Base-by-base conservation (phyloP, 2,329 filamentous ascomycete genomes). In the Fusarium tanahbumbuense region DNA sequence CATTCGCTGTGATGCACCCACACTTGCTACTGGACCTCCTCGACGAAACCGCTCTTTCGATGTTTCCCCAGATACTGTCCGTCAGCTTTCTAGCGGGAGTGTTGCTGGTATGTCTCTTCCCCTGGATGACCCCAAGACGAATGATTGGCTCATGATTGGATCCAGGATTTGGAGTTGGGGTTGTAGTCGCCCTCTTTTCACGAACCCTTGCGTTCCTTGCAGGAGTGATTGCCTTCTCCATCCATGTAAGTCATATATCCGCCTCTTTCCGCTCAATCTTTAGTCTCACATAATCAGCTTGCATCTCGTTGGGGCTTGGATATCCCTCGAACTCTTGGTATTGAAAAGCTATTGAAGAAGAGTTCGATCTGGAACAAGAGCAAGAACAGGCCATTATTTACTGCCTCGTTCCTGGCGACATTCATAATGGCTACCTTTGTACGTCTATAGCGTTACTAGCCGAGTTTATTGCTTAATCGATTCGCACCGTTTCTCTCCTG, bases 401-500 rank as follows among this genome's bases (percentile, higher is more conserved):
- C 91, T 76, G 77, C 90, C 23, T 89, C 90, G 5, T 94, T 94
- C 77, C 88, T 89, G n/a, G 75, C 88, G 44, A 91, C 92, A 28
- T 94, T 94, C 80, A 87, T 90, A 27, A 80, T 94, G 75, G 91
- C 91, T 52, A 80, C 80, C 16, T 80, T 82, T 72, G 78, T 79
- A 57, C 78, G 74, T 53, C 85, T 91, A 60, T 88, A 81, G 72
- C 46, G 44, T 44, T 49, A 54, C 28, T 47, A 48, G 45, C 46
- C 23, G 28, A 20, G n/a, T 53, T 42, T 15, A 34, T 34, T 25
- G n/a, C 55, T 55, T 73, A 78, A 40, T 76, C 70, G 70, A 90
- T 86, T 8, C 89, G 88, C 75, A 87, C 85, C n/a, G 93, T 97
- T 83, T 99, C 96, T 76, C 93, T 88, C 82, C 93, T 87, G 75